These are phyloP conservation scores for Taphrina communis DNA, from an alignment of 1,139 yeast species.

Conservation along the genomic window DNA sequence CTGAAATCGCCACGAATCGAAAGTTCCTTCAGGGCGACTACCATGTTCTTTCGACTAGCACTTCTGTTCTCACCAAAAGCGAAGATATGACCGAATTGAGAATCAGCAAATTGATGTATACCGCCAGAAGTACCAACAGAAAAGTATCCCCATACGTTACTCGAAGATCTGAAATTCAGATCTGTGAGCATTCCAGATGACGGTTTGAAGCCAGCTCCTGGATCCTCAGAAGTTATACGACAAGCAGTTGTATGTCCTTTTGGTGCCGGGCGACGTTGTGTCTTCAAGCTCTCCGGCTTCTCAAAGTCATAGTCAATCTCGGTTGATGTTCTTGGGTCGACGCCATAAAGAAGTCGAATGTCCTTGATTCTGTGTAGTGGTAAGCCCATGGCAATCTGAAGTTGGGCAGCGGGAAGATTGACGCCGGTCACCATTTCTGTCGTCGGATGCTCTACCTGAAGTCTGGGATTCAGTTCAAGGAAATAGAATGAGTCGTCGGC, in stretches of 20 bases:
- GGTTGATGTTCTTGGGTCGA: conserved; percentile 90
- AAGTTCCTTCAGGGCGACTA: conserved; percentile 93
- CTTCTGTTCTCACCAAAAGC: conserved; percentile 99
- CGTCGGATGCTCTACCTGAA: conserved; percentile 99
- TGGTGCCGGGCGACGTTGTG: conserved; percentile 91
- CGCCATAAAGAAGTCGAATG: conserved; percentile 89
- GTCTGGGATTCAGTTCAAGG: conserved; percentile 93
- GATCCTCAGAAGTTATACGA: conserved; percentile 98
- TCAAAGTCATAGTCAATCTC: conserved; percentile 90
- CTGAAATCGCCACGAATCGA: conserved; percentile 98
- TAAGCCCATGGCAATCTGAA: conserved; percentile 98
- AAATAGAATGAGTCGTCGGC: conserved; percentile 93
- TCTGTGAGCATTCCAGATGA: conserved; percentile 96
- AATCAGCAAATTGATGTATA: conserved; percentile 95
- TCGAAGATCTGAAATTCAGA: conserved; percentile 91
- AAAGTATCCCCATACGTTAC: conserved; percentile 99
- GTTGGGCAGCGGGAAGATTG: conserved; percentile 95
- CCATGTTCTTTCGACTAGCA: conserved; percentile 98
- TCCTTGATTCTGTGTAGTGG: conserved; percentile 95
- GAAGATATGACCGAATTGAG: conserved; percentile 97
- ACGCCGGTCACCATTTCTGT: conserved; percentile 99
- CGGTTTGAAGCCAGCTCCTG: conserved; percentile 98
- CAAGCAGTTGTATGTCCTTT: conserved; percentile 99
- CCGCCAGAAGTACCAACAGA: conserved; percentile 96
- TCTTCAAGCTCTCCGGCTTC: conserved; percentile 68